Conservation (phyloP, 78 protist species). For the Protostelium mycophagum region DNA sequence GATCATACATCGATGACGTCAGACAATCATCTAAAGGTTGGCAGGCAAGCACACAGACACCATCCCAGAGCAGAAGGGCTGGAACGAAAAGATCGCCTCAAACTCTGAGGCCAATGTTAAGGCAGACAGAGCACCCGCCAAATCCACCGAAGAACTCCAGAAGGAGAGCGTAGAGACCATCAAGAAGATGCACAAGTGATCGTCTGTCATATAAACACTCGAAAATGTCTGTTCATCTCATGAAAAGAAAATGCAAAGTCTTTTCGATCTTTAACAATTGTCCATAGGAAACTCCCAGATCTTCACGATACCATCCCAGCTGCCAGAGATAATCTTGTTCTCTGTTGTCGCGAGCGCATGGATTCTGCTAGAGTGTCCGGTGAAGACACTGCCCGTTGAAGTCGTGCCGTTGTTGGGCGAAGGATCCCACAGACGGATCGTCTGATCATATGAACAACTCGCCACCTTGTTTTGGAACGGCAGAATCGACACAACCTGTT, state of each 20-base stretch:
- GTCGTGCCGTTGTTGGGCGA: not conserved
- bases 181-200: not conserved
- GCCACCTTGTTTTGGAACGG: not conserved
- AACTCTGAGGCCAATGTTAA: not conserved
- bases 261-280: not conserved
- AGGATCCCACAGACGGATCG: slow-evolving; percentile 1
- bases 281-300: slow-evolving; percentile 33
- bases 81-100: not conserved
- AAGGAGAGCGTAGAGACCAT: not conserved
- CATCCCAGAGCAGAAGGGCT: not conserved
- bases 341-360: slow-evolving; percentile 23
- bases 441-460: not conserved
- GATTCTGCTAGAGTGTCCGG: slow-evolving; percentile 2
- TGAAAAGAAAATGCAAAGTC: not conserved
- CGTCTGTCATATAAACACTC: too few species aligned
- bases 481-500: not conserved
- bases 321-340: slow-evolving; percentile 38
- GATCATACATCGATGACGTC: not conserved
- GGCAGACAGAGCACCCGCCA: not conserved
- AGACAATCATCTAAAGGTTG: not conserved
- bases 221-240: too few species aligned
- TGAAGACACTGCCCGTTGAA: not conserved
- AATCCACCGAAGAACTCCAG: not conserved
- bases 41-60: not conserved
- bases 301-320: slow-evolving; percentile 46